Conservation (phyloP, 306 rosid genomes). For the Hylodesmum podocarpum region DNA sequence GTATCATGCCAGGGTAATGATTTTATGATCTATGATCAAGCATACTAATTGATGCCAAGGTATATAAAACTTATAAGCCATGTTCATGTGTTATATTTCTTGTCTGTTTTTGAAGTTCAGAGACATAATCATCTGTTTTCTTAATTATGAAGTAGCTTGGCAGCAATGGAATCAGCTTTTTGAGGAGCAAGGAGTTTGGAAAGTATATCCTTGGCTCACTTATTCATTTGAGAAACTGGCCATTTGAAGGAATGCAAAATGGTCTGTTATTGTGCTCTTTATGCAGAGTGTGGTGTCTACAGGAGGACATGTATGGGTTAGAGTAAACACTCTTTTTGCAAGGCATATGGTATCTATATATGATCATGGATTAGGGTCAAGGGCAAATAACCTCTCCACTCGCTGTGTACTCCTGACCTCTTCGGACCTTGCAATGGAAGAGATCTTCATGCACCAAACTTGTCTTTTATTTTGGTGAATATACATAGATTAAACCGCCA, state of each 20-base stretch:
- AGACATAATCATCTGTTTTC: constrained; percentile 2
- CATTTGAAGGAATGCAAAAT: neutral
- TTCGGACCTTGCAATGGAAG: neutral
- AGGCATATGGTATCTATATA: neutral
- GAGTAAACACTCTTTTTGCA: neutral
- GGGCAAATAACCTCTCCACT: neutral
- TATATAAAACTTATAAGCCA: constrained; percentile 25
- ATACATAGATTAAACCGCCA: neutral
- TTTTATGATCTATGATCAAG: constrained; percentile 4
- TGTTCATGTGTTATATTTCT: constrained; percentile 1
- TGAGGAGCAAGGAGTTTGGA: neutral
- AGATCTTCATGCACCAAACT: neutral
- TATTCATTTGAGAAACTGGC: neutral
- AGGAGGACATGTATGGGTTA: neutral
- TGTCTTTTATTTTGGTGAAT: neutral
- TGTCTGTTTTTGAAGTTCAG: constrained; percentile 1
- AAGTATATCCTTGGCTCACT: neutral
- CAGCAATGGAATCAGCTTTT: neutral
- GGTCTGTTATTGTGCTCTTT: neutral
- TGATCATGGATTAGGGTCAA: neutral
- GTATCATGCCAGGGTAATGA: constrained; percentile 11
- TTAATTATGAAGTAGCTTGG: neutral
- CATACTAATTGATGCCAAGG: constrained; percentile 12
- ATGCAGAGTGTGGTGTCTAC: neutral
- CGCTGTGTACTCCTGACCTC: neutral